Evolutionary conservation across 345 rosid species (phyloP).

Genomic region (Eutrema heterophyllum): DNA sequence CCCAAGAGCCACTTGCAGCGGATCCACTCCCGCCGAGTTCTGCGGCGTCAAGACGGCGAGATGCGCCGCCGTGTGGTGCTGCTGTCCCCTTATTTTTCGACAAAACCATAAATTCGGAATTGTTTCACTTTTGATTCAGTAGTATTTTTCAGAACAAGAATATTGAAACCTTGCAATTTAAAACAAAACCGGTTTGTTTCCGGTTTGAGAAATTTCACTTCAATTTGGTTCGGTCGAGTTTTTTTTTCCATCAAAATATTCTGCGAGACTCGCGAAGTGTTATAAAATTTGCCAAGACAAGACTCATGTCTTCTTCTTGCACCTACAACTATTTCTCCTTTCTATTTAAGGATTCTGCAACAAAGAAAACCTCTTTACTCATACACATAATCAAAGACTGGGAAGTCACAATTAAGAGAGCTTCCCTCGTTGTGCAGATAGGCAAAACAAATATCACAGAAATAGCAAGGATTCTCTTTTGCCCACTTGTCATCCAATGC

Average conservation of each 20-base stretch:
- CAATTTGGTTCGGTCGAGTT: not conserved
- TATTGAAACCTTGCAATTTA: too few relatives aligned
- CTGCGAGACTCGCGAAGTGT: not conserved
- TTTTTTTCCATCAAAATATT: not conserved
- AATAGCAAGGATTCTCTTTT: slow-evolving; percentile 63
- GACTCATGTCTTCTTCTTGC: not conserved
- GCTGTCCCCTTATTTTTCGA: slow-evolving; percentile 50
- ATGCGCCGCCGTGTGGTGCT: slow-evolving; percentile 72
- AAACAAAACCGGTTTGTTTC: not conserved
- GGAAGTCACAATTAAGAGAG: slow-evolving; percentile 36
- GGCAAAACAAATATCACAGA: slow-evolving; percentile 65
- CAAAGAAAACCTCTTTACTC: slow-evolving; percentile 22
- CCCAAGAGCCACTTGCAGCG: slow-evolving; percentile 9
- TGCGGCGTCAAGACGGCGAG: slow-evolving; percentile 63
- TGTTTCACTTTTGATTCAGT: not conserved
- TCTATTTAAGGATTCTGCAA: not conserved
- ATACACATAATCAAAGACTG: slow-evolving; percentile 52
- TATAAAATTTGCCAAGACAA: not conserved
- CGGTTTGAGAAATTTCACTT: not conserved
- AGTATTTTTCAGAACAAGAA: not conserved
- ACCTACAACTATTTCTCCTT: not conserved
- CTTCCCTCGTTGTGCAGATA: slow-evolving; percentile 49
- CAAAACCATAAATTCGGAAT: not conserved
- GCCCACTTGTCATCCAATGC: slow-evolving; percentile 71
- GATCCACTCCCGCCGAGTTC: slow-evolving; percentile 32